Base-by-base conservation (phyloP, 1,284 basidiomycete species). In the Neonothopanus nambi region DNA sequence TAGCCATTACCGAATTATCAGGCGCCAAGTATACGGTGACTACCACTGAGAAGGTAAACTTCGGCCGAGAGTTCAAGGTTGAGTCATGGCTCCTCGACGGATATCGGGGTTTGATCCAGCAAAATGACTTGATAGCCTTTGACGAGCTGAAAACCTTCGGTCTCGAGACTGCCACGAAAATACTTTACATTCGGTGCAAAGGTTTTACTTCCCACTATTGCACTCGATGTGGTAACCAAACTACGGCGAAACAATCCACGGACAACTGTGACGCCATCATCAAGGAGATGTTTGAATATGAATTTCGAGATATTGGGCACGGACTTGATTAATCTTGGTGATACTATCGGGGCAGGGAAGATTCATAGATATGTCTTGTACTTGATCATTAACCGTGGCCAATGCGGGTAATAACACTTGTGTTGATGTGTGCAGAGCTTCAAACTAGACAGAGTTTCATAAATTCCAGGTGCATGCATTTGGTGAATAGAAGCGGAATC, bases 1-100 rank as follows among this genome's bases (percentile, higher is more conserved):
- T 65, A 0, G 67, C 70, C 0, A 30, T 71, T 18, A 52, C 59
- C 5, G 56, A 66, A 21, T 20, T 59, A 6, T 38, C 50, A n/a
- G n/a, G n/a, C 13, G 8, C 30, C 9, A 36, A 38, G 17, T 26
- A 37, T 7, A 33, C 9, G 30, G 52, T 56, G 30, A 51, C 49
- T n/a, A 48, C 58, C 4, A 24, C 56, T 24, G 50, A 52, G 38
- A 50, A 52, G 24, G 42, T 60, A 13, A 26, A 33, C 26, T 28
- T 39, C 30, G 56, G 41, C 20, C 33, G 46, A 13, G 46, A 48
- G 37, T 48, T 39, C 20, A 33, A 7, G 15, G 48, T 50, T 24
- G 37, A 38, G 13, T 26, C 37, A 15, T 49, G 46, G 46, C 23
- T 41, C 26, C 26, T 17, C 20, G 33, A 35, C 7, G 47, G 36